A percentile compares a stretch with the other conserved stretches of the same genome.
phyloP scores from a whole-genome alignment of 768 basidiomycete genomes.

The Tephrocybe sp. region DNA sequence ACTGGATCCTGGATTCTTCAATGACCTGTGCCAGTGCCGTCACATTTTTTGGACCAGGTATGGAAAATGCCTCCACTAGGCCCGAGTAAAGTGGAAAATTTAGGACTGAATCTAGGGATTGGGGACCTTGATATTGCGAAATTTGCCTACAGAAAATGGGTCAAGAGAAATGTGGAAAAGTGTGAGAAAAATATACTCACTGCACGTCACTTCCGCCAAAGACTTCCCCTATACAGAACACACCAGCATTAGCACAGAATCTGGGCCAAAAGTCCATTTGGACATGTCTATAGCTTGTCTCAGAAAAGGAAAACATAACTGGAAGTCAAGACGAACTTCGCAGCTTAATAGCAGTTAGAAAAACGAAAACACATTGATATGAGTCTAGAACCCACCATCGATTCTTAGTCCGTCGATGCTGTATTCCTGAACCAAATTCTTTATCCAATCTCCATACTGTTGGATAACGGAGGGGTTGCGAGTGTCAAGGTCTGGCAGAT shows the following conservation, averaged over 20 bases:
- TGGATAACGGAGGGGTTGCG: constrained; percentile 59
- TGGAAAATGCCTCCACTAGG: constrained; percentile 60
- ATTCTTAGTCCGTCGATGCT: constrained; percentile 85
- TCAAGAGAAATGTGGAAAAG: neutral
- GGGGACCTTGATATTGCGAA: constrained; percentile 58
- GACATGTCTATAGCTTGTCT: constrained; percentile 52
- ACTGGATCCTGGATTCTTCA: constrained; percentile 49
- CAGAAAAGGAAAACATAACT: neutral
- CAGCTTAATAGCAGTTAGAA: constrained; percentile 35
- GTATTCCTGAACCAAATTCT: constrained; percentile 64
- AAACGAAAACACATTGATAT: constrained; percentile 20
- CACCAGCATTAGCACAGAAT: constrained; percentile 72
- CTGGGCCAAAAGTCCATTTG: constrained; percentile 71
- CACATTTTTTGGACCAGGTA: constrained; percentile 67
- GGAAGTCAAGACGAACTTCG: constrained; percentile 32
- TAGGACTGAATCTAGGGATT: constrained; percentile 64
- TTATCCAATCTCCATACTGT: constrained; percentile 68
- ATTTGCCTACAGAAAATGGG: constrained; percentile 37
- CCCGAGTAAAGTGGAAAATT: constrained; percentile 71
- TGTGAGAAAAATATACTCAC: constrained; percentile 29
- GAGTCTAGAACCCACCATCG: constrained; percentile 42
- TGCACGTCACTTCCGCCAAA: constrained; percentile 49
- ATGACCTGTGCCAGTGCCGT: constrained; percentile 52
- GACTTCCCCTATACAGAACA: constrained; percentile 88
- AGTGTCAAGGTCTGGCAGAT: constrained; percentile 80